Conservation (phyloP, 1,284 basidiomycete species). For the Laetiporus sulphureus region DNA sequence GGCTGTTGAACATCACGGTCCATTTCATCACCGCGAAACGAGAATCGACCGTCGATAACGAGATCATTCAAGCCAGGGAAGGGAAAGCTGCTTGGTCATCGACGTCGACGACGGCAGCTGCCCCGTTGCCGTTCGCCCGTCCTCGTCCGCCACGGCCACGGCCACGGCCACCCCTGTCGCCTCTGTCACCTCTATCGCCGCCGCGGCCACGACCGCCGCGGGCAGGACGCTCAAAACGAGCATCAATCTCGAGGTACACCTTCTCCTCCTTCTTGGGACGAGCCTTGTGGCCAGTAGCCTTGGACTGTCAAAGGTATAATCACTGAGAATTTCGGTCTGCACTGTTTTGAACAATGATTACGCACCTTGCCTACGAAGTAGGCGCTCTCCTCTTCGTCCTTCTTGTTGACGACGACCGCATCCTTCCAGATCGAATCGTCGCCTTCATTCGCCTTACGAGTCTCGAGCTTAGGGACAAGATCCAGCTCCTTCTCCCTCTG, state of each 20-base stretch:
- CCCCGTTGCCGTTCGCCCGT: conserved; percentile 27
- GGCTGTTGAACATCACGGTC: conserved; percentile 3
- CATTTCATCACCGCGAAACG: no score
- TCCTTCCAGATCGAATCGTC: conserved; percentile 57
- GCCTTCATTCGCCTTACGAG: conserved; percentile 67
- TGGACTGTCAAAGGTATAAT: conserved; percentile 40
- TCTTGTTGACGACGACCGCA: conserved; percentile 52
- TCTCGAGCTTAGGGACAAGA: conserved; percentile 64
- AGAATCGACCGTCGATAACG: not conserved
- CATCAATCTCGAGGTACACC: conserved; percentile 72
- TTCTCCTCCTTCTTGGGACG: conserved; percentile 75
- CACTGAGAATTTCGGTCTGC: not conserved
- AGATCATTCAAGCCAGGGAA: conserved; percentile 51
- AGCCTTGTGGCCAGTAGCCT: conserved; percentile 46
- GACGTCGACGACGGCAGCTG: conserved; percentile 46
- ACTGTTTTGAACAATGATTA: conserved; percentile 4
- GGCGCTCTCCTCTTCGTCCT: conserved; percentile 49
- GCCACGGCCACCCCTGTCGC: conserved; percentile 27
- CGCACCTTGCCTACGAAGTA: conserved; percentile 76
- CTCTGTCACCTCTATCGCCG: conserved; percentile 41
- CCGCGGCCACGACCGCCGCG: conserved; percentile 49
- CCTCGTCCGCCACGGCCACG: conserved; percentile 36
- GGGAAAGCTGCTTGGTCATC: conserved; percentile 82
- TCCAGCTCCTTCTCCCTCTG: conserved; percentile 48
- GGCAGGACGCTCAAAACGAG: conserved; percentile 65